Evolutionary conservation across 1,284 basidiomycete genomes (phyloP), one percentile per base, ranked within the genome.

Genomic region (Cryptococcus sp.): DNA sequence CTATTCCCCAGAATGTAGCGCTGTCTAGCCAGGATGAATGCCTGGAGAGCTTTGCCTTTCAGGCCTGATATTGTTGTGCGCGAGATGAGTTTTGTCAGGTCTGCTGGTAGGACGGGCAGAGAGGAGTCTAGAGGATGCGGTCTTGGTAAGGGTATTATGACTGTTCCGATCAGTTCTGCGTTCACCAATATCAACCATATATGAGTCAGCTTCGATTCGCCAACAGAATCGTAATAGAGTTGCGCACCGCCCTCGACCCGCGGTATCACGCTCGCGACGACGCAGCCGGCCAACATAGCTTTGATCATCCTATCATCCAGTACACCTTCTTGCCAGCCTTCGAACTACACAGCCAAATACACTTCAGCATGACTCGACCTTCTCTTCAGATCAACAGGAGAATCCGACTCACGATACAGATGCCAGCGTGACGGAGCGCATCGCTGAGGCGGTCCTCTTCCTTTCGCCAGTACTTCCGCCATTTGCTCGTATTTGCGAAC

Each of bases 241-340:
- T 10, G 47, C n/a, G 17, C 51, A 69, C 68, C 65, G 45, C 65
- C 60, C 39, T 68, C 61, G 0, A 65, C 59, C 7, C 69, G 60
- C 1, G 71, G 74, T 3, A 61, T 56, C 6, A 66, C 68, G 2
- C 57, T 67, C 1, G 74, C 74, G 0, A 74, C 73, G 4, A 74
- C 59, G 52, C 74, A 76, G 0, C 73, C 74, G 0, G 72, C 66
- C 5, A 74, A 53, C 67, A 76, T 69, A 11, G 73, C 73, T 50
- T 72, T 54, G 1, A 62, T 67, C 46, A 74, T 64, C n/a, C 68
- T 46, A n/a, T 62, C 60, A 44, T 70, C 69, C 2, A 72, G 31
- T 6, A 62, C 20, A 7, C 71, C 73, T 11, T 64, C 41, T 20
- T 61, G 35, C 73, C 71, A 75, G 4, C 59, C 66, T 38, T 73